Conservation (phyloP, 805 yeast species). For the Hanseniaspora lachancei region DNA sequence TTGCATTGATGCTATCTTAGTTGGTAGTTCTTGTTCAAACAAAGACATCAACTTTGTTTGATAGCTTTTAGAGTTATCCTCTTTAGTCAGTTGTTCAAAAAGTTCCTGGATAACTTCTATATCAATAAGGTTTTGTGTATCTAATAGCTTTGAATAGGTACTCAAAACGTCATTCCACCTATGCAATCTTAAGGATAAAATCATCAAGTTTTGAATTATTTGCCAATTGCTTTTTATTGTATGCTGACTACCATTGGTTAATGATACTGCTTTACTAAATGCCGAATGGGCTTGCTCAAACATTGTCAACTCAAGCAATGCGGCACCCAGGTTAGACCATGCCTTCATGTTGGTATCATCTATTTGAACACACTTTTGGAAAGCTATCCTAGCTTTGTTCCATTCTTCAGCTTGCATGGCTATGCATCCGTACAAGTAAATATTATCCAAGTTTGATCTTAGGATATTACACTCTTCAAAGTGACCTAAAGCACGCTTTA, state of each 20-base stretch:
- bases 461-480: conserved; percentile 52
- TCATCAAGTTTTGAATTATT: conserved; percentile 75
- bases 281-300: conserved; percentile 74
- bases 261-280: conserved; percentile 62
- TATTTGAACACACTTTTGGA: conserved; percentile 74
- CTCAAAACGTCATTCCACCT: conserved; percentile 80
- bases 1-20: conserved; percentile 6
- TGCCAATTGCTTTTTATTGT: conserved; percentile 70
- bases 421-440: conserved; percentile 88
- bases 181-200: conserved; percentile 67
- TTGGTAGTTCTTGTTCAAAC: conserved; percentile 7
- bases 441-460: conserved; percentile 54
- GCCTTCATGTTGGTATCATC: conserved; percentile 71
- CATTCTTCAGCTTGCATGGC: conserved; percentile 62
- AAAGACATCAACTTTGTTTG: conserved; percentile 34
- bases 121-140: conserved; percentile 52
- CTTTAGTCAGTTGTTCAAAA: conserved; percentile 47
- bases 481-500: conserved; percentile 45
- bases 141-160: conserved; percentile 53
- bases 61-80: conserved; percentile 37
- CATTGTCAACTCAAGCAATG: conserved; percentile 53
- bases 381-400: conserved; percentile 78
- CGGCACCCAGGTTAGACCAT: conserved; percentile 86
- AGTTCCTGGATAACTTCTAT: conserved; percentile 62
- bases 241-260: conserved; percentile 65